phyloP scores from a whole-genome alignment of 163 green algal species.

The Smithsoniella earleae region DNA sequence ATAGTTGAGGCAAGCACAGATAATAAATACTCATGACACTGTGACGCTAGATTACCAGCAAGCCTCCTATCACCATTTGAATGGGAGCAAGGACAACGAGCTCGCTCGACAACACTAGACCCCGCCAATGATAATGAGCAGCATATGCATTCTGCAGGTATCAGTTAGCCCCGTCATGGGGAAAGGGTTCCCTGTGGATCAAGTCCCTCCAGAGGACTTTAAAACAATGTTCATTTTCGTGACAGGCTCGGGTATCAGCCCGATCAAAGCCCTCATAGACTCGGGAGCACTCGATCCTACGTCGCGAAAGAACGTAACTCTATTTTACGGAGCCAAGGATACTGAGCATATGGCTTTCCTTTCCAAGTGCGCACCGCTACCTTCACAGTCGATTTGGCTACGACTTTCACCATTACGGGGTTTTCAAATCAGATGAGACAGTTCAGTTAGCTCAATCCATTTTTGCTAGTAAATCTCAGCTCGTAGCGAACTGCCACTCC shows the following conservation, averaged over 20 bases:
- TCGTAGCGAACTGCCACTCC: too few relatives aligned
- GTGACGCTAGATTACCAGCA: too few relatives aligned
- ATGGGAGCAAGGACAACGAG: too few relatives aligned
- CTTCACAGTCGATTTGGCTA: too few relatives aligned
- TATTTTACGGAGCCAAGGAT: constrained; percentile 71
- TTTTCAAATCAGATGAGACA: not conserved
- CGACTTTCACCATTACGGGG: too few relatives aligned
- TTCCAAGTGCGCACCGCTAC: not conserved
- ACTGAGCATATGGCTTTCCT: constrained; percentile 42
- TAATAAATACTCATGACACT: too few relatives aligned
- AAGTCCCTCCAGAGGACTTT: constrained; percentile 52
- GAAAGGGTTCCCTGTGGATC: constrained; percentile 83
- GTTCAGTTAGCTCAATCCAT: not conserved
- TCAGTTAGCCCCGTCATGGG: constrained; percentile 72
- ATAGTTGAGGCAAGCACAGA: too few relatives aligned
- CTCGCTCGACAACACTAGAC: too few relatives aligned
- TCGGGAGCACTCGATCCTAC: constrained; percentile 49
- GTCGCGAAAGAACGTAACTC: constrained; percentile 45
- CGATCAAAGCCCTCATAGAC: constrained; percentile 75
- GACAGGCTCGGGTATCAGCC: constrained; percentile 66
- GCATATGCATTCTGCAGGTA: constrained; percentile 45
- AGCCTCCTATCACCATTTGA: too few relatives aligned
- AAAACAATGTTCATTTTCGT: constrained; percentile 73
- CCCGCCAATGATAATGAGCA: too few relatives aligned
- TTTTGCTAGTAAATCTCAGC: too few relatives aligned